Conservation (phyloP, 2,329 filamentous ascomycete species). For the Pyrenochaeta sp. region DNA sequence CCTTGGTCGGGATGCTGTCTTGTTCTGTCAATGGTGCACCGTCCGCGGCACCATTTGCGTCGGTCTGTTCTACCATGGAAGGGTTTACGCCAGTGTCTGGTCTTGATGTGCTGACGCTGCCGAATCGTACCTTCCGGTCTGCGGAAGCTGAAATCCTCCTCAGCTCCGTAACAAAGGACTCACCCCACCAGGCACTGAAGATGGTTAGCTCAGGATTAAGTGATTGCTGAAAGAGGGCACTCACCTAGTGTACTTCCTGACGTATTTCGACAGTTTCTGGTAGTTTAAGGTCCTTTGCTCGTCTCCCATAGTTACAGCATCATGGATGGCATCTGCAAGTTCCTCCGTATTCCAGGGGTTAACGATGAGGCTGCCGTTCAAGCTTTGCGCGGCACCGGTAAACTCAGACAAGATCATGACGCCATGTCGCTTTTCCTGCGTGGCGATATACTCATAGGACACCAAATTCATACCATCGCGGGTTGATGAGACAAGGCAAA, state of each 20-base stretch:
- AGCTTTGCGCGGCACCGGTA: slow-evolving; percentile 90
- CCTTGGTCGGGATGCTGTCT: slow-evolving; percentile 10
- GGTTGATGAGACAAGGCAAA: slow-evolving; percentile 92
- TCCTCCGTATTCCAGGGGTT: slow-evolving; percentile 99
- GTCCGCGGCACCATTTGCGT: not conserved
- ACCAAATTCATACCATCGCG: slow-evolving; percentile 99
- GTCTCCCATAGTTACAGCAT: slow-evolving; percentile 94
- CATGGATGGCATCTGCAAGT: slow-evolving; percentile 89
- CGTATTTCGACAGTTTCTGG: slow-evolving; percentile 90
- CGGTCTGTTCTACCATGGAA: slow-evolving; percentile 1
- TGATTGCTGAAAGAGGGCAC: not conserved
- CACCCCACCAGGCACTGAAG: slow-evolving; percentile 87
- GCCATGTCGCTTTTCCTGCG: slow-evolving; percentile 88
- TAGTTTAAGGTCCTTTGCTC: slow-evolving; percentile 89
- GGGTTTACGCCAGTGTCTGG: slow-evolving; percentile 7
- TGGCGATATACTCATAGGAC: slow-evolving; percentile 97
- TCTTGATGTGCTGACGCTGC: slow-evolving; percentile 15
- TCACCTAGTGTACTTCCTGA: slow-evolving; percentile 92
- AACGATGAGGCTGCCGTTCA: slow-evolving; percentile 92
- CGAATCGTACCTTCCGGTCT: slow-evolving; percentile 56
- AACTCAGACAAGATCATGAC: slow-evolving; percentile 97
- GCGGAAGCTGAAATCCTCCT: slow-evolving; percentile 64
- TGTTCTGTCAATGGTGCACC: not conserved
- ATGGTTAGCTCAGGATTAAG: slow-evolving; percentile 23
- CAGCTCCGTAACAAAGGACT: slow-evolving; percentile 89